Conservation (phyloP, 1,284 basidiomycete species). For the Stygiomarasmius scandens region DNA sequence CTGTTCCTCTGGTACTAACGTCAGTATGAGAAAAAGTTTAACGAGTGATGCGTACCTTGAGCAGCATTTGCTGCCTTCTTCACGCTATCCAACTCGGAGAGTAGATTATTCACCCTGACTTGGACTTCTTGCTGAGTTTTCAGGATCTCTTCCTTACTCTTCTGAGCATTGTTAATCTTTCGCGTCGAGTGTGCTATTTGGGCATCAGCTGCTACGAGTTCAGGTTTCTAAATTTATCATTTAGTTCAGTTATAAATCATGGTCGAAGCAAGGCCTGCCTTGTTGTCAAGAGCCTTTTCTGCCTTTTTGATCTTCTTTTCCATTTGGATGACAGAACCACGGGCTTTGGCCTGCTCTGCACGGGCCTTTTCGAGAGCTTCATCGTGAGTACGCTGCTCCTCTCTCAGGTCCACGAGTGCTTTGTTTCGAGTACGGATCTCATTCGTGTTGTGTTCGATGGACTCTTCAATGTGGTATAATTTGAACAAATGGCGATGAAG, state of each 20-base stretch:
- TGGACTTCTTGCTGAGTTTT: conserved; percentile 73
- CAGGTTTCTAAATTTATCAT: conserved; percentile 62
- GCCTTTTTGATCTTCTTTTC: conserved; percentile 81
- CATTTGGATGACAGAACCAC: conserved; percentile 72
- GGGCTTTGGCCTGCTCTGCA: conserved; percentile 78
- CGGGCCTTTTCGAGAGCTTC: conserved; percentile 74
- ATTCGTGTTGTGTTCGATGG: conserved; percentile 71
- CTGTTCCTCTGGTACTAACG: conserved; percentile 75
- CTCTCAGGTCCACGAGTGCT: conserved; percentile 65
- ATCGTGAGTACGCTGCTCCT: conserved; percentile 72
- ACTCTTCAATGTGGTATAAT: conserved; percentile 87
- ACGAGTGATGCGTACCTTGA: conserved; percentile 51
- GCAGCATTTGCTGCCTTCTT: conserved; percentile 76
- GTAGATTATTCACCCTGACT: conserved; percentile 58
- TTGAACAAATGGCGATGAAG: conserved; percentile 87
- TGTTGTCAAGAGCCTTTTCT: conserved; percentile 83
- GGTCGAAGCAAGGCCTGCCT: conserved; percentile 49
- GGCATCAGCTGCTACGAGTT: conserved; percentile 79
- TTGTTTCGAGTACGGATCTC: conserved; percentile 76
- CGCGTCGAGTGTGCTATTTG: conserved; percentile 86
- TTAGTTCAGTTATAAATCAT: not conserved
- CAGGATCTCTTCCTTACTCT: conserved; percentile 65
- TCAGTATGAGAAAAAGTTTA: not conserved
- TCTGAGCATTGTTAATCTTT: conserved; percentile 74
- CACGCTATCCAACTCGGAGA: conserved; percentile 70